A percentile compares a stretch with the other conserved stretches of the same genome.
These are phyloP conservation scores for Umbelopsis ramanniana DNA, from an alignment of 192 early-diverging fungal species.

Conservation along the genomic window DNA sequence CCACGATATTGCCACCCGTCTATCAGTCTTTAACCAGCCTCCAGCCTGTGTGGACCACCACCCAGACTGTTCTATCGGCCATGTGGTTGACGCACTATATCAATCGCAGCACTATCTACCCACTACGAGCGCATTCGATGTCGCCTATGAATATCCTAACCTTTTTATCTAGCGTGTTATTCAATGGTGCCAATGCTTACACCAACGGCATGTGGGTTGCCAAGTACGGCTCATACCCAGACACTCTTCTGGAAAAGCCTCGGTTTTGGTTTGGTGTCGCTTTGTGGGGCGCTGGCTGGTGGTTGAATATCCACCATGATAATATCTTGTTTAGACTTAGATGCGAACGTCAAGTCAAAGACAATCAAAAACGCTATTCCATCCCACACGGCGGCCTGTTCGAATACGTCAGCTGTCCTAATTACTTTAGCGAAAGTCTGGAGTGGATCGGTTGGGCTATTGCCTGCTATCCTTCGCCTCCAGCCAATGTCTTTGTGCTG, in stretches of 20 bases:
- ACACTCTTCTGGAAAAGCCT: not conserved
- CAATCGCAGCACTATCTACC: slow-evolving; percentile 38
- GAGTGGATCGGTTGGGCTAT: slow-evolving; percentile 49
- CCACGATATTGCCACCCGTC: slow-evolving; percentile 10
- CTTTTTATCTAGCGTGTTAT: slow-evolving; percentile 15
- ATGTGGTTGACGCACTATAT: slow-evolving; percentile 44
- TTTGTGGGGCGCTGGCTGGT: slow-evolving; percentile 33
- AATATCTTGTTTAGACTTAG: slow-evolving; percentile 40
- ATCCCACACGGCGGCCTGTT: slow-evolving; percentile 41
- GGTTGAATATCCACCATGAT: slow-evolving; percentile 45
- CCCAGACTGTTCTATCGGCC: slow-evolving; percentile 27
- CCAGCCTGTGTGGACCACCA: slow-evolving; percentile 18
- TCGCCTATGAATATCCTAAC: slow-evolving; percentile 32
- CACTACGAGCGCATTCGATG: slow-evolving; percentile 34
- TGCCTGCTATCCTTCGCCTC: slow-evolving; percentile 31
- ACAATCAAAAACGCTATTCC: slow-evolving; percentile 21
- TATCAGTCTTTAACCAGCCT: slow-evolving; percentile 7
- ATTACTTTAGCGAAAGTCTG: slow-evolving; percentile 40
- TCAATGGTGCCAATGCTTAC: slow-evolving; percentile 46
- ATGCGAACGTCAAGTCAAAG: not conserved
- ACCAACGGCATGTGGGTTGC: slow-evolving; percentile 40
- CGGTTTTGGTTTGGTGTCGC: slow-evolving; percentile 27
- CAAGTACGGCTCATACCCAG: slow-evolving; percentile 24
- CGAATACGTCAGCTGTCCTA: slow-evolving; percentile 41
- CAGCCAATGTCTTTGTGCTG: slow-evolving; percentile 38